phyloP scores from a whole-genome alignment of 306 rosid genomes.

The Begonia masoniana region DNA sequence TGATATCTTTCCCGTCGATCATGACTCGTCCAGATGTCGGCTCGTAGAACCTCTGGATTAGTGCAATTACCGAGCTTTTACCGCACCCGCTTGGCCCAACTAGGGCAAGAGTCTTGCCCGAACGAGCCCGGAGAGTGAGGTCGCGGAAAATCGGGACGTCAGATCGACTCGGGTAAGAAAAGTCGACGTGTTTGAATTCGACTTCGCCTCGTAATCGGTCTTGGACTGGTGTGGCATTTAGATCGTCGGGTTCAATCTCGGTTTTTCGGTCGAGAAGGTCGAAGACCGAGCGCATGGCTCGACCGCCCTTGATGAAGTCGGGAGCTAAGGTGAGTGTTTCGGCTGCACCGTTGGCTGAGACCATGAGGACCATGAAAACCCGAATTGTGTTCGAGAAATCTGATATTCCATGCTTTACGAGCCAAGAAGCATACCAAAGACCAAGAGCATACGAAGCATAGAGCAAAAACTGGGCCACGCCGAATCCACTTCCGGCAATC shows the following conservation, averaged over 20 bases:
- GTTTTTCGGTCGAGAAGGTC: slow-evolving; percentile 80
- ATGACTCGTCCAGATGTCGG: slow-evolving; percentile 67
- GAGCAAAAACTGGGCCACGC: slow-evolving; percentile 67
- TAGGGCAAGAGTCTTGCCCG: slow-evolving; percentile 79
- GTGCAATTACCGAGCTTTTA: slow-evolving; percentile 72
- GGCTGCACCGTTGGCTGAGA: slow-evolving; percentile 83
- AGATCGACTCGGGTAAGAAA: slow-evolving; percentile 68
- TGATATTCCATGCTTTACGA: slow-evolving; percentile 69
- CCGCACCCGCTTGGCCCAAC: slow-evolving; percentile 97
- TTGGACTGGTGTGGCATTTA: slow-evolving; percentile 53
- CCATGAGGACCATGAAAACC: slow-evolving; percentile 81
- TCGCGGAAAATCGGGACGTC: slow-evolving; percentile 74
- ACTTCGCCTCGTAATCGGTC: slow-evolving; percentile 79
- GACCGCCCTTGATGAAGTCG: slow-evolving; percentile 83
- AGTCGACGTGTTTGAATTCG: slow-evolving; percentile 78
- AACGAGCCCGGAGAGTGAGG: slow-evolving; percentile 63
- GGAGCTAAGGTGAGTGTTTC: slow-evolving; percentile 86
- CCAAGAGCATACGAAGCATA: slow-evolving; percentile 76
- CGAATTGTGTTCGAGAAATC: slow-evolving; percentile 74
- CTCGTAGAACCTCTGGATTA: slow-evolving; percentile 71
- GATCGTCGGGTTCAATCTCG: slow-evolving; percentile 83
- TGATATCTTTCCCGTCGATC: slow-evolving; percentile 76
- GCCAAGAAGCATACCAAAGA: slow-evolving; percentile 91
- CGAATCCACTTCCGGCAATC: slow-evolving; percentile 69
- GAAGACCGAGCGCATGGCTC: slow-evolving; percentile 76